Percentiles rank a stretch among this genome's conserved stretches.
Conservation (phyloP, 305 asterid genomes). For the Solanum hybrid region DNA sequence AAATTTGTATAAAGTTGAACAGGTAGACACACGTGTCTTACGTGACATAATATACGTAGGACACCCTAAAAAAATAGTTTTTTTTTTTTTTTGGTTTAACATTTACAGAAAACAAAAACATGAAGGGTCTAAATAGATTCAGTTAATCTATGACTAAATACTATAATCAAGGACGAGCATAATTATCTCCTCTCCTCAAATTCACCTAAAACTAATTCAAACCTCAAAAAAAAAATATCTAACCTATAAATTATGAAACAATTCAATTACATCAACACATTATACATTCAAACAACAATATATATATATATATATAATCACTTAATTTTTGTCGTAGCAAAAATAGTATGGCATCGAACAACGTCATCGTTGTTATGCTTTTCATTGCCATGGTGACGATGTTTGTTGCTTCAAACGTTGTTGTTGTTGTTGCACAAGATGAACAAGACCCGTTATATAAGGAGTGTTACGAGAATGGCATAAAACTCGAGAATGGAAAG, state of each 20-base stretch:
- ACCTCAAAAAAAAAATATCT: neutral
- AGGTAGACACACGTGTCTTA: neutral
- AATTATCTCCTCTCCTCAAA: neutral
- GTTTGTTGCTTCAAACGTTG: neutral
- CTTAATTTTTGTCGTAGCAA: neutral
- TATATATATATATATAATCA: neutral
- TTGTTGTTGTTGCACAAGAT: neutral
- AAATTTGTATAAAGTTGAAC: neutral
- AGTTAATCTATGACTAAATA: neutral
- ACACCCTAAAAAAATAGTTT: neutral
- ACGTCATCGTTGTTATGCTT: neutral
- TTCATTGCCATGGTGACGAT: neutral
- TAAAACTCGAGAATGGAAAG: neutral
- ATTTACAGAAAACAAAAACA: neutral
- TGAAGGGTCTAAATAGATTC: neutral
- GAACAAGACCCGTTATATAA: neutral
- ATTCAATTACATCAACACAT: neutral
- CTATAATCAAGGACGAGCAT: neutral
- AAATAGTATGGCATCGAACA: neutral
- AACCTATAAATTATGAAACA: neutral
- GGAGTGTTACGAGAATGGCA: neutral
- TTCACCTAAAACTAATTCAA: neutral
- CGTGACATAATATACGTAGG: neutral
- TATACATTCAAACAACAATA: neutral
- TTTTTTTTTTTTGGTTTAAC: neutral